These are phyloP conservation scores for Parathielavia hyrcaniae DNA, from an alignment of 495 filamentous ascomycete species.

Conservation along the genomic window DNA sequence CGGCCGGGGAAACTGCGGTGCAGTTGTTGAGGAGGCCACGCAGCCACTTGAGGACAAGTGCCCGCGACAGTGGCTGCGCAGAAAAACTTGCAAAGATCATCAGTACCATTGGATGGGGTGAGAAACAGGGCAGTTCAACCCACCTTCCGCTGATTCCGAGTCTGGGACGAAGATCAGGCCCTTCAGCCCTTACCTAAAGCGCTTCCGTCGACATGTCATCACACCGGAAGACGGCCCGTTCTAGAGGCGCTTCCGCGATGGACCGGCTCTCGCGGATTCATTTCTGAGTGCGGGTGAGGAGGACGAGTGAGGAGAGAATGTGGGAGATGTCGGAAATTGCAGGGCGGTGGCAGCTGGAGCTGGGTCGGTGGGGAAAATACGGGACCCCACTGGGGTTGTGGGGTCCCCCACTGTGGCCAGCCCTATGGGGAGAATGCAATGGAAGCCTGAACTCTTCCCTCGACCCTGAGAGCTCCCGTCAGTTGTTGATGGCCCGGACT, in stretches of 20 bases:
- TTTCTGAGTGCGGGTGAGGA: neutral
- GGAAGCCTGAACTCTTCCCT: no score
- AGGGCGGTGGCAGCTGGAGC: neutral
- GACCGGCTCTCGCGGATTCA: neutral
- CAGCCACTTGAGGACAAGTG: neutral
- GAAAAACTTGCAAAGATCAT: neutral
- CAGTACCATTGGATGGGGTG: neutral
- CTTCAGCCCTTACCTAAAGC: no score
- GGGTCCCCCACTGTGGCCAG: no score
- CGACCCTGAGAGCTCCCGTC: no score
- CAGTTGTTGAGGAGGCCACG: neutral
- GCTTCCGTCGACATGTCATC: neutral
- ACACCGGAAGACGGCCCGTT: conserved; percentile 3
- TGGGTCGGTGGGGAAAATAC: neutral
- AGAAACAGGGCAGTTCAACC: neutral
- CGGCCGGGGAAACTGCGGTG: neutral
- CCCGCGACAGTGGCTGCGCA: neutral
- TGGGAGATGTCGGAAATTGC: conserved; percentile 9
- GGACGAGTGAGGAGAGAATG: neutral
- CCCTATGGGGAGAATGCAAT: no score
- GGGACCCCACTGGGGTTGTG: no score
- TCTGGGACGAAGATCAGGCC: neutral
- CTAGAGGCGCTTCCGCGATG: neutral
- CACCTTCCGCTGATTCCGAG: neutral
- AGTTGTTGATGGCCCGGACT: no score